Percentiles rank a stretch among this genome's conserved stretches.
Evolutionary conservation across 1,139 yeast species (phyloP).

Genomic region (Protomyces macrosporus): DNA sequence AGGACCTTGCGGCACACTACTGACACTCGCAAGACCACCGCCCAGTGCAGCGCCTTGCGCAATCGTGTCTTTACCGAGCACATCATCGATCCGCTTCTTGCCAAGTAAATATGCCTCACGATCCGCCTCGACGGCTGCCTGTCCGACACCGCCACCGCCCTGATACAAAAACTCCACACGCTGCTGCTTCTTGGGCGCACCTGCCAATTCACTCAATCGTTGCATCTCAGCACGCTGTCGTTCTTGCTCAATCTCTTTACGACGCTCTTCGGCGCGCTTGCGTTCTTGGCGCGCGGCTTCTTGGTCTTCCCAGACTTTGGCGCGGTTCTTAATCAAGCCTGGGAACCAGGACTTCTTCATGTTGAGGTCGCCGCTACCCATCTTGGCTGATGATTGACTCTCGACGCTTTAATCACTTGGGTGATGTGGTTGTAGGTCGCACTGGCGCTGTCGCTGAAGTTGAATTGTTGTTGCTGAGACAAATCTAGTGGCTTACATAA

Average conservation of each 20-base stretch:
- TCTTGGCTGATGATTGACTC: slow-evolving; percentile 7
- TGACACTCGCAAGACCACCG: slow-evolving; percentile 28
- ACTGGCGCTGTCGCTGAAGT: no score
- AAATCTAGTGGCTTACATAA: no score
- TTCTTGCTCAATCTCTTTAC: slow-evolving; percentile 60
- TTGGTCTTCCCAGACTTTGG: slow-evolving; percentile 78
- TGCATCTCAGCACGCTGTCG: slow-evolving; percentile 57
- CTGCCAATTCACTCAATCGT: slow-evolving; percentile 49
- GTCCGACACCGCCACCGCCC: slow-evolving; percentile 38
- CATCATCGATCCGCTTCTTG: slow-evolving; percentile 45
- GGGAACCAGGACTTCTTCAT: slow-evolving; percentile 31
- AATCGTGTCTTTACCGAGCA: slow-evolving; percentile 30
- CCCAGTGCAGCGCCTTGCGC: slow-evolving; percentile 23
- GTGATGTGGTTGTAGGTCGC: no score
- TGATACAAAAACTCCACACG: slow-evolving; percentile 85
- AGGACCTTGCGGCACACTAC: slow-evolving; percentile 31
- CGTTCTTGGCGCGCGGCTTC: slow-evolving; percentile 71
- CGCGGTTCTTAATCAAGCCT: slow-evolving; percentile 70
- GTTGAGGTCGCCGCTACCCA: slow-evolving; percentile 31
- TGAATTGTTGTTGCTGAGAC: no score
- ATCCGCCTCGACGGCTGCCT: slow-evolving; percentile 35
- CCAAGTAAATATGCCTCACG: slow-evolving; percentile 51
- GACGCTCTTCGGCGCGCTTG: slow-evolving; percentile 58
- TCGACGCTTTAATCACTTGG: no score
- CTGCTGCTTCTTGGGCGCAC: slow-evolving; percentile 46